Evolutionary conservation across 768 basidiomycete genomes (phyloP).

Genomic region (Russula sp.): DNA sequence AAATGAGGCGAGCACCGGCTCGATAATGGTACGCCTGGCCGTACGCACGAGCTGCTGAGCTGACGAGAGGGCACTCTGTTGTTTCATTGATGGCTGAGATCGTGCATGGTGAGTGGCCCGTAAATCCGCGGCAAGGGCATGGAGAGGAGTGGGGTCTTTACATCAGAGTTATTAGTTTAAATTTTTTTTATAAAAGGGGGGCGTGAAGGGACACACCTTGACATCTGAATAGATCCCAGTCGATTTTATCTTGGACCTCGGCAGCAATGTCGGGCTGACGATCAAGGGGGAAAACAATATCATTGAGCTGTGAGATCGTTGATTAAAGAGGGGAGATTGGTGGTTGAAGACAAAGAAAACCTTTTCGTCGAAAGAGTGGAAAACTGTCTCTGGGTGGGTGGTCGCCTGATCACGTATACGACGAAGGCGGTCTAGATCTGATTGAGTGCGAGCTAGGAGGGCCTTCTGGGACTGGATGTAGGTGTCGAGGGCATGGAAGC

Average conservation of each 20-base stretch:
- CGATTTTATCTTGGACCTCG: constrained; percentile 47
- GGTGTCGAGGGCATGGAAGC: constrained; percentile 61
- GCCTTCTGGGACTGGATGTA: constrained; percentile 62
- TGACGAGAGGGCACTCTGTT: constrained; percentile 48
- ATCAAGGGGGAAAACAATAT: constrained; percentile 41
- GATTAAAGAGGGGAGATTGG: background rate
- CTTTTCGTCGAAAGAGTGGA: constrained; percentile 38
- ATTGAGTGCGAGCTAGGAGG: constrained; percentile 56
- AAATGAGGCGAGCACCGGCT: constrained; percentile 42
- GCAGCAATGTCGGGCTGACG: constrained; percentile 46
- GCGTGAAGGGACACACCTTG: constrained; percentile 45
- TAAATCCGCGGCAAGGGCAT: constrained; percentile 43
- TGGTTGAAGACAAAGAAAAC: constrained; percentile 35
- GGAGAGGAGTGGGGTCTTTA: constrained; percentile 55
- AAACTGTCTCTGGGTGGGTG: constrained; percentile 38
- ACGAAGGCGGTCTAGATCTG: constrained; percentile 59
- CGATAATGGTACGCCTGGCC: constrained; percentile 50
- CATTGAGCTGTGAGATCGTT: constrained; percentile 36
- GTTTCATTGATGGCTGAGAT: constrained; percentile 41
- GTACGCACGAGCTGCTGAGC: constrained; percentile 58
- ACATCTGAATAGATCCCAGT: constrained; percentile 60
- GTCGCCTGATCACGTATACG: constrained; percentile 44
- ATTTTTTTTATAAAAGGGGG: too few relatives aligned
- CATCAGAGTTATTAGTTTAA: background rate
- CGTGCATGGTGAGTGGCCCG: constrained; percentile 41